Base-by-base conservation (phyloP, 2,329 filamentous ascomycete genomes). In the Dendrostoma leiphaemia region DNA sequence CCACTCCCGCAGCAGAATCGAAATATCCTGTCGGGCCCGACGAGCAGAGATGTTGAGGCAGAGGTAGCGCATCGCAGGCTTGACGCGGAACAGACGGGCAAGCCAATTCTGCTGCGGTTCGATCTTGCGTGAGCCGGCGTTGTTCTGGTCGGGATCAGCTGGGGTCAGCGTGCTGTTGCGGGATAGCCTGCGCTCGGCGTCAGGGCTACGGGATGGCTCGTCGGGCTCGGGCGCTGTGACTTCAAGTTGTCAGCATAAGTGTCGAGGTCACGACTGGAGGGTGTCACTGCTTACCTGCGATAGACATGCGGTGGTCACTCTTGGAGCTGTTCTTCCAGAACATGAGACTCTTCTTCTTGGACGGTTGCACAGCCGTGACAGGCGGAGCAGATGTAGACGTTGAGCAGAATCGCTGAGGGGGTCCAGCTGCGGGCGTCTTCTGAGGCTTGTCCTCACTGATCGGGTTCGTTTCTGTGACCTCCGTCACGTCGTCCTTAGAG, bases 71-170 rank as follows among this genome's bases (percentile, higher is more conserved):
- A 78, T 86, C 0, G 87, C 89, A 1, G 93, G 93, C 68, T 94
- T 96, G 66, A 97, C 87, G 52, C 91, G 85, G 74, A 97, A 90
- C 43, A 97, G 83, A 15, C 90, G 88, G 28, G 90, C 88, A 50
- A 97, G 82, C 92, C 93, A 97, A 62, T 88, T 96, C 65, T 91
- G 86, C 66, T 85, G 86, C 28, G 84, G 80, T 58, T 84, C 85
- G 64, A 82, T 88, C 70, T 79, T 79, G 53, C 79, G 79, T 10
- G 50, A 32, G n/a, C 29, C 35, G 31, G 29, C 10, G 67, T 58
- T 72, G 73, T 69, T 69, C 56, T 67, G 69, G 28, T 69, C 67
- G 29, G 69, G 70, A 26, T 70, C 70, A 19, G 67, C 64, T 57
- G 71, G 66, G 37, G 61, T 65, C 47, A 62, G 57, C 26, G 63